These are phyloP conservation scores for Climacium dendroides DNA, from an alignment of 225 moss, liverwort and hornwort species.

Conservation along the genomic window DNA sequence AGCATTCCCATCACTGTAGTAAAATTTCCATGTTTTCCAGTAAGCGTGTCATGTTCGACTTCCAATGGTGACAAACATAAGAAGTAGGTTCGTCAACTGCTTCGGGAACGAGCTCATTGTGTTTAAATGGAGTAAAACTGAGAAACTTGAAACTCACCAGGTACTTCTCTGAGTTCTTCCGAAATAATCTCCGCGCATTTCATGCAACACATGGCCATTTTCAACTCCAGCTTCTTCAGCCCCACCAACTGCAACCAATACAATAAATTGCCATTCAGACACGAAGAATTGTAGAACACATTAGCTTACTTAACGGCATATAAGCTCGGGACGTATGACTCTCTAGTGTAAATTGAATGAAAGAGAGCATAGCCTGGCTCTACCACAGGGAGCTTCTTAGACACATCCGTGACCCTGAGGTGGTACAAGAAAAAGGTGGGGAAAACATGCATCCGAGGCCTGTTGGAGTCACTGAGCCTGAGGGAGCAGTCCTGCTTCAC, in stretches of 20 bases:
- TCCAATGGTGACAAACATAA: background rate
- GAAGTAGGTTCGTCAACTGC: background rate
- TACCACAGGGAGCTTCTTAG: background rate
- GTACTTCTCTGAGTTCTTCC: constrained; percentile 26
- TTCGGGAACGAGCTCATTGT: background rate
- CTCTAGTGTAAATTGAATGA: background rate
- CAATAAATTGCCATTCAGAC: background rate
- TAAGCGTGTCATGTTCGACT: background rate
- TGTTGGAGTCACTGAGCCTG: background rate
- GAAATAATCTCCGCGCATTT: constrained; percentile 45
- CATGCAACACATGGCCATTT: constrained; percentile 36
- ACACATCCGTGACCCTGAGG: background rate
- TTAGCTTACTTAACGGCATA: background rate
- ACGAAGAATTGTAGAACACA: background rate
- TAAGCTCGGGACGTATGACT: background rate
- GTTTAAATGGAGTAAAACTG: background rate
- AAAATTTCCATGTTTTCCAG: background rate
- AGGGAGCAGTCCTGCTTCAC: background rate
- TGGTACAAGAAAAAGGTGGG: background rate
- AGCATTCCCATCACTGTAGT: background rate
- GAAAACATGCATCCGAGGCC: background rate
- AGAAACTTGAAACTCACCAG: constrained; percentile 13
- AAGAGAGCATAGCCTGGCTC: too few relatives aligned
- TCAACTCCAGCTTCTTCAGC: constrained; percentile 20
- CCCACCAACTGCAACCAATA: constrained; percentile 19